Evolutionary conservation across 179 eudicot genomes (phyloP).

Genomic region (Silene noctiflora): DNA sequence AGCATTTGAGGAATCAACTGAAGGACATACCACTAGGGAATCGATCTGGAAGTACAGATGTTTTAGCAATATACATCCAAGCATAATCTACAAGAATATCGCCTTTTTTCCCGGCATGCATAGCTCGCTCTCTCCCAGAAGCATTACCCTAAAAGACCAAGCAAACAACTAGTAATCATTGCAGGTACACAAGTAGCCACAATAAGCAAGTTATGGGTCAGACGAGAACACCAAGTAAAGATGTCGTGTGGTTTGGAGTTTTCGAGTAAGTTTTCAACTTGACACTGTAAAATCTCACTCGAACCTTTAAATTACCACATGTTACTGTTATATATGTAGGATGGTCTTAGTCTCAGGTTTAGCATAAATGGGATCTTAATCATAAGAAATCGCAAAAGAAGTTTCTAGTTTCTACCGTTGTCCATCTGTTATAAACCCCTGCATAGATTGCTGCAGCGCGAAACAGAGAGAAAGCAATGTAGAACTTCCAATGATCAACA

Average conservation of each 20-base stretch:
- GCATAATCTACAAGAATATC: constrained; percentile 60
- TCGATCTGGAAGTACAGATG: constrained; percentile 62
- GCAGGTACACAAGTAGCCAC: constrained; percentile 6
- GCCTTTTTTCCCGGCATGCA: constrained; percentile 58
- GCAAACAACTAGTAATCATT: constrained; percentile 7
- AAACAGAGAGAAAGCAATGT: constrained; percentile 84
- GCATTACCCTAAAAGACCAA: constrained; percentile 73
- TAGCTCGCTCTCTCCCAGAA: constrained; percentile 86
- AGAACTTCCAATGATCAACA: constrained; percentile 84
- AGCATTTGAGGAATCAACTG: neutral
- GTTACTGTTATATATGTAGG: neutral
- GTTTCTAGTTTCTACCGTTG: constrained; percentile 46
- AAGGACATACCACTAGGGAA: constrained; percentile 59
- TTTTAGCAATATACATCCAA: constrained; percentile 58
- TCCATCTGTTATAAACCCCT: constrained; percentile 83
- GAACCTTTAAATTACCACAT: neutral
- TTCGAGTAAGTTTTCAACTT: neutral
- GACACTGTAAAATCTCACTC: neutral
- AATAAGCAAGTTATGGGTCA: neutral
- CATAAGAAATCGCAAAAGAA: neutral
- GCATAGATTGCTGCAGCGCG: constrained; percentile 91
- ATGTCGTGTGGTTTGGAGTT: neutral
- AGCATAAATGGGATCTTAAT: neutral
- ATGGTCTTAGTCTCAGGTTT: neutral
- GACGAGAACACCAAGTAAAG: neutral